A percentile compares a stretch with the other conserved stretches of the same genome.
Evolutionary conservation across 2,329 filamentous ascomycete genomes (phyloP).

Genomic region (Penicillium sp.): DNA sequence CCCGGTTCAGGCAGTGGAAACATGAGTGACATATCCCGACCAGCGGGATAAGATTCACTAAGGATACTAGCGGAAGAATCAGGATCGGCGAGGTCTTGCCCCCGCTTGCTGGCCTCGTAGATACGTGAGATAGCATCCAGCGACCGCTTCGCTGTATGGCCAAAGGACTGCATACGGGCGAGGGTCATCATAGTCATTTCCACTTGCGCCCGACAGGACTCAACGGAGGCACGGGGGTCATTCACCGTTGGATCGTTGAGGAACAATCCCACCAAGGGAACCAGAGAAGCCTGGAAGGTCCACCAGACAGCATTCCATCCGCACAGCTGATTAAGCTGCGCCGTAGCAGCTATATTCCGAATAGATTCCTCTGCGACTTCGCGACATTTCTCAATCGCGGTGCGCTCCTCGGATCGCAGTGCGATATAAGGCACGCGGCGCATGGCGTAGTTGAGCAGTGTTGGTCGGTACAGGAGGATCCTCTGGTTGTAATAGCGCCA

Average conservation of each 20-base stretch:
- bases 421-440: constrained; percentile 51
- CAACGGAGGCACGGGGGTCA: constrained; percentile 59
- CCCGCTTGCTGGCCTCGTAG: constrained; percentile 55
- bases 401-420: constrained; percentile 60
- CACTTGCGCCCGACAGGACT: constrained; percentile 54
- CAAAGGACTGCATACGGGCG: constrained; percentile 61
- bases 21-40: constrained; percentile 17
- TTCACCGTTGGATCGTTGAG: constrained; percentile 45
- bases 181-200: constrained; percentile 44
- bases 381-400: constrained; percentile 66
- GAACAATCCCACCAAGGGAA: constrained; percentile 72
- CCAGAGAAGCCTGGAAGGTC: constrained; percentile 76
- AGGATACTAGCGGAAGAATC: constrained; percentile 12
- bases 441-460: constrained; percentile 65
- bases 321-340: constrained; percentile 69
- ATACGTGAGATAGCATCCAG: constrained; percentile 63
- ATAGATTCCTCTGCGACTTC: constrained; percentile 69
- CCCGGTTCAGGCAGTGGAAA: constrained; percentile 19
- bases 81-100: constrained; percentile 15
- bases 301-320: constrained; percentile 83
- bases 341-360: constrained; percentile 68
- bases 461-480: constrained; percentile 71
- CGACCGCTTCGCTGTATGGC: constrained; percentile 60
- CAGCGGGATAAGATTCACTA: constrained; percentile 13
- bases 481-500: constrained; percentile 79